These are phyloP conservation scores for Akanthomyces dipterigenus DNA, from an alignment of 2,329 filamentous ascomycete genomes.

Conservation along the genomic window DNA sequence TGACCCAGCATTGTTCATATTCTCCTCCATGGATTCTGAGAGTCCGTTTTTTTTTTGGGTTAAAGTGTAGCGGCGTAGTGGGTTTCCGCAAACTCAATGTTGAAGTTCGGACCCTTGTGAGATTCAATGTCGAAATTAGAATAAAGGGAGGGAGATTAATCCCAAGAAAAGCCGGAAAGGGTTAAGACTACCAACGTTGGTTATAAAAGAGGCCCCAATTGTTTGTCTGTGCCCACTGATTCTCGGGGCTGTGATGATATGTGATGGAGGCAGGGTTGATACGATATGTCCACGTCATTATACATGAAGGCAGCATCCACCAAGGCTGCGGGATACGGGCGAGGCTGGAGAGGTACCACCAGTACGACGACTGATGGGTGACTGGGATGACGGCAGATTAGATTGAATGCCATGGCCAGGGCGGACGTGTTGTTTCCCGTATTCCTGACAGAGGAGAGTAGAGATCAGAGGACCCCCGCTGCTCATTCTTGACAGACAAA, in stretches of 20 bases:
- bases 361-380: neutral
- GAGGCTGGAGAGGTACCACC: neutral
- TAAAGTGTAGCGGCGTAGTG: neutral
- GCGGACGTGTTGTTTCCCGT: neutral
- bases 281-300: neutral
- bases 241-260: neutral
- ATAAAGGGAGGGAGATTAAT: neutral
- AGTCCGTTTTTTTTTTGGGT: neutral
- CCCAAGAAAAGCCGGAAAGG: too few species aligned
- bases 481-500: too few species aligned
- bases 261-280: neutral
- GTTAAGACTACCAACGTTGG: too few species aligned
- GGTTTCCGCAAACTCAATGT: neutral
- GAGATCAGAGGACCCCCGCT: too few species aligned
- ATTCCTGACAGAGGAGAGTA: neutral
- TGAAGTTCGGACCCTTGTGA: neutral
- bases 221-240: too few species aligned
- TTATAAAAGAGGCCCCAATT: neutral
- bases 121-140: neutral
- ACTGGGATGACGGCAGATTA: neutral
- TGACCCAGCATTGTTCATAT: neutral
- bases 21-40: neutral
- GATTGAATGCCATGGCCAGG: neutral
- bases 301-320: neutral
- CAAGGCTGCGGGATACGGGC: neutral